Percentiles rank a stretch among this genome's conserved stretches.
phyloP scores from a whole-genome alignment of 2,329 filamentous ascomycete species.

The Fusarium oligoseptatum region DNA sequence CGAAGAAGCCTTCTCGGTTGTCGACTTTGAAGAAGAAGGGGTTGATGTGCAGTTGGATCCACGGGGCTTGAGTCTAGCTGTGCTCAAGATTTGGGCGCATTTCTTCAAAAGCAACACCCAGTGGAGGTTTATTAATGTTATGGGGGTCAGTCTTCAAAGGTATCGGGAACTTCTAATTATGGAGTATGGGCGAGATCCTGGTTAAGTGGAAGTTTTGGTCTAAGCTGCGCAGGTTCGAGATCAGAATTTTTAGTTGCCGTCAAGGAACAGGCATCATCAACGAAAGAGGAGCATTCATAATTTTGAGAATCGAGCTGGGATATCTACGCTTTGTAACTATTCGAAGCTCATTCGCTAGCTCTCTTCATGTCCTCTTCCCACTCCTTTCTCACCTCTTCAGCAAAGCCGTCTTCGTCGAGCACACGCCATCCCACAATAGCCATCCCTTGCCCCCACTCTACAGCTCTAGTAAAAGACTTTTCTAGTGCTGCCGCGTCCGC shows the following conservation, averaged over 20 bases:
- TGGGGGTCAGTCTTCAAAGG: constrained; percentile 56
- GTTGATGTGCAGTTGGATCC: background rate
- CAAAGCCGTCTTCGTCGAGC: background rate
- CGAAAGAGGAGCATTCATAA: background rate
- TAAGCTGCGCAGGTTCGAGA: background rate
- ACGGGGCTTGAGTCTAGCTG: constrained; percentile 52
- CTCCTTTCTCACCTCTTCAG: background rate
- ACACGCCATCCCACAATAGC: constrained; percentile 18
- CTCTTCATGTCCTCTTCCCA: constrained; percentile 1
- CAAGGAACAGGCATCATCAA: background rate
- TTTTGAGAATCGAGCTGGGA: background rate
- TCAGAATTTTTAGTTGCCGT: no score
- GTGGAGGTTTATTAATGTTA: constrained; percentile 62
- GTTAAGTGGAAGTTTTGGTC: background rate
- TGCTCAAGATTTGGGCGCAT: constrained; percentile 60
- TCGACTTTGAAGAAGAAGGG: constrained; percentile 49
- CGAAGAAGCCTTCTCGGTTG: constrained; percentile 56
- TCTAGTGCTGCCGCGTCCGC: background rate
- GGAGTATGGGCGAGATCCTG: background rate
- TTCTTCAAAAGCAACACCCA: constrained; percentile 63
- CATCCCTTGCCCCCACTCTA: constrained; percentile 10
- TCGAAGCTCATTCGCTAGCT: background rate
- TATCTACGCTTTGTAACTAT: background rate
- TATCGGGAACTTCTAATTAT: constrained; percentile 47
- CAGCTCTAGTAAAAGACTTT: background rate